These are phyloP conservation scores for Westerdykella sp. DNA, from an alignment of 2,329 filamentous ascomycete species.

Conservation along the genomic window DNA sequence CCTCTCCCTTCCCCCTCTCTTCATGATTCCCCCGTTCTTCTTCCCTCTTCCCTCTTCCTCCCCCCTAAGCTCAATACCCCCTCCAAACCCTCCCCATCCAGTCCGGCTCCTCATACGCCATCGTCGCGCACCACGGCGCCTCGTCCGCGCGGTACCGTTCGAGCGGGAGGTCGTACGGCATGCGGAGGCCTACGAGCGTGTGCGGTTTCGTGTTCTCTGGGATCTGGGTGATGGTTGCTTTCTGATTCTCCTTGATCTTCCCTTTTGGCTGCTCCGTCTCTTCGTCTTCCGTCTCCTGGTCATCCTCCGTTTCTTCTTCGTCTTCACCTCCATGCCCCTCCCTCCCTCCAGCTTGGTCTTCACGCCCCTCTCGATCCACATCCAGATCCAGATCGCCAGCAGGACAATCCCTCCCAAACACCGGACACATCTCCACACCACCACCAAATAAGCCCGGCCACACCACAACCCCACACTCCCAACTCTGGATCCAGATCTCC, in stretches of 20 bases:
- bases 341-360: too few relatives aligned
- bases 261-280: slow-evolving; percentile 1
- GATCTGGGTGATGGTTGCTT: neutral
- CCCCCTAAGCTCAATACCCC: slow-evolving; percentile 6
- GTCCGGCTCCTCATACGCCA: slow-evolving; percentile 56
- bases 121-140: slow-evolving; percentile 69
- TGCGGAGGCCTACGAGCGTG: slow-evolving; percentile 59
- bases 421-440: slow-evolving; percentile 46
- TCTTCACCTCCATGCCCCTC: slow-evolving; percentile 11
- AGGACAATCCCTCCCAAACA: slow-evolving; percentile 59
- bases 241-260: slow-evolving; percentile 11
- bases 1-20: too few relatives aligned
- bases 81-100: slow-evolving; percentile 46
- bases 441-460: slow-evolving; percentile 59
- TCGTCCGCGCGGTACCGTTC: slow-evolving; percentile 58
- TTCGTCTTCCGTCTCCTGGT: neutral
- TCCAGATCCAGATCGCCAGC: neutral
- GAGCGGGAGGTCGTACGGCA: slow-evolving; percentile 78
- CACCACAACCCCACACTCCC: slow-evolving; percentile 75
- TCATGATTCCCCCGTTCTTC: too few relatives aligned
- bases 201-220: slow-evolving; percentile 8
- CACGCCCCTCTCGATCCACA: too few relatives aligned
- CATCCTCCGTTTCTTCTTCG: slow-evolving; percentile 8
- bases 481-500: slow-evolving; percentile 67
- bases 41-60: too few relatives aligned